Base-by-base conservation (phyloP, 164 flowering plant species). In the Akebia trifoliata region DNA sequence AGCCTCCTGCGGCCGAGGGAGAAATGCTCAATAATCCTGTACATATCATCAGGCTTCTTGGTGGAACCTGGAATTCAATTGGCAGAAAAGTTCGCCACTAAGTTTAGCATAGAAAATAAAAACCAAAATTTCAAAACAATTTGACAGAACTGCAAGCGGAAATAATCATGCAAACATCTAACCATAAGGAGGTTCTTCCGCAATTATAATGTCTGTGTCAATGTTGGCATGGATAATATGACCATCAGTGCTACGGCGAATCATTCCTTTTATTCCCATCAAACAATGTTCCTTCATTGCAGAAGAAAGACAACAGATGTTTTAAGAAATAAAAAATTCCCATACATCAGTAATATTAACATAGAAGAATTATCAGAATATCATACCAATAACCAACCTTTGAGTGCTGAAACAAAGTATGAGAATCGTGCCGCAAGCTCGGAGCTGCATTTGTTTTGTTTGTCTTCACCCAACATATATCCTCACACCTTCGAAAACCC, bases 211-310 rank as follows among this genome's bases (percentile, higher is more conserved):
- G 77, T 93, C 99, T 3, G 99, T 93, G 71, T 93, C 99, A 57
- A 93, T 93, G 77, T 93, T 93, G 69, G 99, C 99, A 81, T 93
- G 99, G 69, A 93, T 93, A 53, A 93, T 93, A 70, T 93, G 99
- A 39, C 97, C 97, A 70, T 93, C 99, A 38, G 99, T 86, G 66
- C 99, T 87, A 51, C 97, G 97, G 14, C 99, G 96, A 58, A 93
- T 97, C 34, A 97, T 93, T 66, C 99, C 99, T 65, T 87, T 93
- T 69, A 93, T 93, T 49, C 99, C 99, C 99, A 93, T 87, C 79
- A 93, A 69, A 80, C 97, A 93, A 62, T 93, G 99, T 69, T 93
- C 99, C 99, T 93, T 72, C 64, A 70, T 32, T 51, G 60, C 20
- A 62, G n/a, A n/a, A n/a, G n/a, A n/a, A n/a, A n/a, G n/a, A n/a